Conservation (phyloP, 331 rosid species). For the Quercus phellos region DNA sequence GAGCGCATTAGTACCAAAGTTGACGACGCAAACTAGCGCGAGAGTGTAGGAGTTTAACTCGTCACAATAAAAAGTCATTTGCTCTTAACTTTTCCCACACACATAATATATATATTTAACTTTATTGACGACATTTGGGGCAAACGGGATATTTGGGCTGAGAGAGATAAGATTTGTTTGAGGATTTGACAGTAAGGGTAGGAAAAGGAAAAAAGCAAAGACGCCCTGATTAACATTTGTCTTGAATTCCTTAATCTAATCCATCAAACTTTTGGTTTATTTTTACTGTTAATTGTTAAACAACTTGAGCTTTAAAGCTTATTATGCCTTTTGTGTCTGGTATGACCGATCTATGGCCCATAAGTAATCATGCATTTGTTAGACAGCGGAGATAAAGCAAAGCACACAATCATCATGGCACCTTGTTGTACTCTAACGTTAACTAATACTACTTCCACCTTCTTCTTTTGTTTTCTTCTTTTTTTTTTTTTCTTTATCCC, state of each 20-base stretch:
- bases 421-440: slow-evolving; percentile 42
- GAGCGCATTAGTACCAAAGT: too few species aligned
- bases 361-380: slow-evolving; percentile 38
- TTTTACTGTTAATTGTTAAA: not conserved
- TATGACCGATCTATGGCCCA: slow-evolving; percentile 38
- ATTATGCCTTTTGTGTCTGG: slow-evolving; percentile 12
- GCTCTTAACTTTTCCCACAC: too few species aligned
- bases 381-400: slow-evolving; percentile 43
- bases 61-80: too few species aligned
- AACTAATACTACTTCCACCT: slow-evolving; percentile 7
- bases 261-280: not conserved
- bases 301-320: not conserved
- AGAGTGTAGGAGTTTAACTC: accelerated
- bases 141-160: too few species aligned
- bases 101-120: too few species aligned
- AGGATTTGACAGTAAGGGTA: too few species aligned
- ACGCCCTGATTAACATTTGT: not conserved
- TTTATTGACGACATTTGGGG: too few species aligned
- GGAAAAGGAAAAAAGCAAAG: not conserved
- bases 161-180: too few species aligned
- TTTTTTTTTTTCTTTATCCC: slow-evolving; percentile 17
- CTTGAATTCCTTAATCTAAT: not conserved
- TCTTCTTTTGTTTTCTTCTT: slow-evolving; percentile 11
- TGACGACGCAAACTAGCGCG: accelerated
- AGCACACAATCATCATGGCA: slow-evolving; percentile 44